phyloP scores from a whole-genome alignment of 345 rosid species.

The Salix arbutifolia region DNA sequence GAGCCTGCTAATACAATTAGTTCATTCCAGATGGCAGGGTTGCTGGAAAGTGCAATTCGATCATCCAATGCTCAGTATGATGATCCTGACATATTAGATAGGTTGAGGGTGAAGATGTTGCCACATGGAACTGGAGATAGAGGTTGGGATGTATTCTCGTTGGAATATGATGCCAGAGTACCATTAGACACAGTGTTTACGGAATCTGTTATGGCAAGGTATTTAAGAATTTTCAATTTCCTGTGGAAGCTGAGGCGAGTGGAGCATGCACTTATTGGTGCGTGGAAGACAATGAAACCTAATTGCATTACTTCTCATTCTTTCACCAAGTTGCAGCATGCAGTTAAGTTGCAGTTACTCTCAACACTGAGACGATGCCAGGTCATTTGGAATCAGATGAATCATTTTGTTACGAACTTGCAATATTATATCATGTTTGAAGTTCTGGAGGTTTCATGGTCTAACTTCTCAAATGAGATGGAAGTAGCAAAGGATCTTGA shows the following conservation, averaged over 20 bases:
- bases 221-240: conserved; percentile 85
- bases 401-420: conserved; percentile 92
- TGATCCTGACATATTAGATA: conserved; percentile 82
- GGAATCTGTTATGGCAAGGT: conserved; percentile 75
- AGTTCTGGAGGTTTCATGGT: conserved; percentile 97
- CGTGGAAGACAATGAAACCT: conserved; percentile 99
- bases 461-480: conserved; percentile 80
- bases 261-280: conserved; percentile 93
- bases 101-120: conserved; percentile 92
- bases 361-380: conserved; percentile 87
- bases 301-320: conserved; percentile 82
- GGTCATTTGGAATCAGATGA: conserved; percentile 96
- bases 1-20: conserved; percentile 97
- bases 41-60: conserved; percentile 84
- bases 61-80: conserved; percentile 99
- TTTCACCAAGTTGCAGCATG: conserved; percentile 63
- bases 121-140: conserved; percentile 84
- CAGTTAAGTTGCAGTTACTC: conserved; percentile 71
- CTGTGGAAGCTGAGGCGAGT: conserved; percentile 95
- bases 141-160: conserved; percentile 98
- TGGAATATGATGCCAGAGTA: conserved; percentile 90
- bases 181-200: conserved; percentile 93
- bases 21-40: conserved; percentile 89
- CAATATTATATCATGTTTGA: conserved; percentile 99
- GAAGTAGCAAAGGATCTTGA: conserved; percentile 92